Evolutionary conservation across 1,284 basidiomycete genomes (phyloP).

Genomic region (Rhizoctonia solani): DNA sequence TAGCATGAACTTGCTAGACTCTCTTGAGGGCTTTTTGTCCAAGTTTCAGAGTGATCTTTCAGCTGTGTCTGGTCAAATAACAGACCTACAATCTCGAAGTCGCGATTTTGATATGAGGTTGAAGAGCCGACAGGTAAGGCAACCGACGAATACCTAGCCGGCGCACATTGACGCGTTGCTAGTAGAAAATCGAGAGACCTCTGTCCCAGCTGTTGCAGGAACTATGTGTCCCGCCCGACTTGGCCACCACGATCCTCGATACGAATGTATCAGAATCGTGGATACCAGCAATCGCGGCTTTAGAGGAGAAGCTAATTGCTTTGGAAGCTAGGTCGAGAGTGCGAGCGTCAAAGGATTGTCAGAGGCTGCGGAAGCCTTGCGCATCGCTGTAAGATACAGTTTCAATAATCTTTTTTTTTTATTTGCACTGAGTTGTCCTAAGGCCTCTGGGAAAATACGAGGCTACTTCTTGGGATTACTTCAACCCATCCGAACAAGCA

Average conservation of each 20-base stretch:
- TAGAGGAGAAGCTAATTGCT: slow-evolving; percentile 75
- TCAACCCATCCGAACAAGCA: slow-evolving; percentile 77
- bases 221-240: slow-evolving; percentile 79
- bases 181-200: slow-evolving; percentile 84
- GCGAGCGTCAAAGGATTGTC: slow-evolving; percentile 82
- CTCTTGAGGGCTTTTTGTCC: slow-evolving; percentile 86
- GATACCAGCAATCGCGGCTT: slow-evolving; percentile 76
- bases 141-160: not conserved
- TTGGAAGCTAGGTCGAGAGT: slow-evolving; percentile 74
- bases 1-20: slow-evolving; percentile 76
- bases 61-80: slow-evolving; percentile 93
- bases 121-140: slow-evolving; percentile 75
- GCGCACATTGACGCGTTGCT: slow-evolving; percentile 27
- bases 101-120: slow-evolving; percentile 87
- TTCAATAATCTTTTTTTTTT: not conserved
- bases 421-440: slow-evolving; percentile 4
- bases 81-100: slow-evolving; percentile 87
- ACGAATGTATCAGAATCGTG: slow-evolving; percentile 81
- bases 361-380: slow-evolving; percentile 81
- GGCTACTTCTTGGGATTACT: slow-evolving; percentile 83
- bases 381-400: slow-evolving; percentile 68
- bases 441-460: slow-evolving; percentile 90
- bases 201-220: slow-evolving; percentile 79
- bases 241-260: slow-evolving; percentile 82
- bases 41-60: slow-evolving; percentile 95